Evolutionary conservation across 768 basidiomycete genomes (phyloP).

Genomic region (Podaxis sp.): DNA sequence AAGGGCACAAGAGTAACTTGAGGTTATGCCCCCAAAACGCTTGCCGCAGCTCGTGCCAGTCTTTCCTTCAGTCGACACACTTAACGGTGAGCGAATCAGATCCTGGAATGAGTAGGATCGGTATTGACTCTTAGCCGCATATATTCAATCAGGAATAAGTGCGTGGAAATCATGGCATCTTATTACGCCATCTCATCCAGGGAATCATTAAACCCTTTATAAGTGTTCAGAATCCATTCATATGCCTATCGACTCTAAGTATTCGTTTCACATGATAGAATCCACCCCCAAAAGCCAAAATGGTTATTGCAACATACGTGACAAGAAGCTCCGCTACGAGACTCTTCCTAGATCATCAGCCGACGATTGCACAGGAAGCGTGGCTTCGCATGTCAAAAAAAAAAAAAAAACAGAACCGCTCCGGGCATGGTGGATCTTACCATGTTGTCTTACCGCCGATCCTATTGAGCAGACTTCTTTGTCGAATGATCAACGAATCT

Average conservation of each 20-base stretch:
- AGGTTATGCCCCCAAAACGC: too few relatives aligned
- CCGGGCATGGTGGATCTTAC: not conserved
- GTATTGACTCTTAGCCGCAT: too few relatives aligned
- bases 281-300: not conserved
- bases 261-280: not conserved
- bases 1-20: too few relatives aligned
- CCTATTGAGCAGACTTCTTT: not conserved
- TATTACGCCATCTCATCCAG: not conserved
- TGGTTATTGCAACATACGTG: not conserved
- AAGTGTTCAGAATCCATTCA: not conserved
- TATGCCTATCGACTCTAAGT: not conserved
- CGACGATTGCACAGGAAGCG: not conserved
- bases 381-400: not conserved
- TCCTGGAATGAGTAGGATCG: too few relatives aligned
- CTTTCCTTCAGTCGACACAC: too few relatives aligned
- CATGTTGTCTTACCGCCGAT: not conserved
- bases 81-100: too few relatives aligned
- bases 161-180: not conserved
- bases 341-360: not conserved
- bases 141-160: not conserved
- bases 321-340: not conserved
- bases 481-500: not conserved
- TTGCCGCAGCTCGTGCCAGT: too few relatives aligned
- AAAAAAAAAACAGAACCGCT: not conserved
- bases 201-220: not conserved